A percentile compares a stretch with the other conserved stretches of the same genome.
These are phyloP conservation scores for Triticum dicoccoides DNA, from an alignment of 176 grass and related monocot genomes.

Conservation along the genomic window DNA sequence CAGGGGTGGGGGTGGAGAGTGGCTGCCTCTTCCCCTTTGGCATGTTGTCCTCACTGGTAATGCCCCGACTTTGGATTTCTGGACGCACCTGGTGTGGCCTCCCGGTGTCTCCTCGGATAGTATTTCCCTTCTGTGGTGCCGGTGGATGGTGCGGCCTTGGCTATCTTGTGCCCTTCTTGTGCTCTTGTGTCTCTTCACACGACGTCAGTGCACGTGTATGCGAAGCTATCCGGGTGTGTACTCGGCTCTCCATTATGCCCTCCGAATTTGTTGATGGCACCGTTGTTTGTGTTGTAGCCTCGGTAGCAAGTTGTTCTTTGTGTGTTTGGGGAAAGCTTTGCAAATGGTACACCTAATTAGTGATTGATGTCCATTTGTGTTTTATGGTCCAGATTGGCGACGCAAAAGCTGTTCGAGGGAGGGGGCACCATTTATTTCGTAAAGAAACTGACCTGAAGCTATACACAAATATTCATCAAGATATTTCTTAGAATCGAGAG, in stretches of 20 bases:
- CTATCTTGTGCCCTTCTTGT: not conserved
- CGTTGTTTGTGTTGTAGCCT: too few species aligned
- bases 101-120: not conserved
- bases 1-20: not conserved
- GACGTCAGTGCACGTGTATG: not conserved
- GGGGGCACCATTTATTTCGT: too few species aligned
- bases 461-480: not conserved
- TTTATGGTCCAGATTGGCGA: too few species aligned
- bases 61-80: not conserved
- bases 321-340: too few species aligned
- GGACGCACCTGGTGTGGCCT: not conserved
- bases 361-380: too few species aligned
- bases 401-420: too few species aligned
- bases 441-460: too few species aligned
- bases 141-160: not conserved
- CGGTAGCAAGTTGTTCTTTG: too few species aligned
- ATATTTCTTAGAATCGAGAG: not conserved
- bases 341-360: too few species aligned
- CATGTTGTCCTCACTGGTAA: not conserved
- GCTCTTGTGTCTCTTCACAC: not conserved
- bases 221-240: not conserved
- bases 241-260: not conserved
- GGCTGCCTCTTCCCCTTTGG: not conserved
- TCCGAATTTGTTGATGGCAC: too few species aligned
- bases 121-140: not conserved